Conservation (phyloP, 495 filamentous ascomycete species). For the Hapsidospora chrysogenum region DNA sequence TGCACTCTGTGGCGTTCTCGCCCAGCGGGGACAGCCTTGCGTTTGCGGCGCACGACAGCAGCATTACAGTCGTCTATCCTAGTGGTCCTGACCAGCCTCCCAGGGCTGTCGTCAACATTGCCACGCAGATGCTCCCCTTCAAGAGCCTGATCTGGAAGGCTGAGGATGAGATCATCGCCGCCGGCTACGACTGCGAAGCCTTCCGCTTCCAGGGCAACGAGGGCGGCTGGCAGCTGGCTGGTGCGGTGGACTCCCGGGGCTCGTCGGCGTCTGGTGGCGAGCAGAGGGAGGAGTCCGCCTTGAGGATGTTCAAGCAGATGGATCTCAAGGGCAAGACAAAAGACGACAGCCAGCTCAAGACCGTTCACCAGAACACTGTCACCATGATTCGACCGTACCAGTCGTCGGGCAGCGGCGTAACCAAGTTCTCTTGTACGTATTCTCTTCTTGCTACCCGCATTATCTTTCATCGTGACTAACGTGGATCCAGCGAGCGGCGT, state of each 20-base stretch:
- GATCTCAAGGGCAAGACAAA: conserved; percentile 82
- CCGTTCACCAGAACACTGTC: conserved; percentile 94
- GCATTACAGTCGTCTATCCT: conserved; percentile 89
- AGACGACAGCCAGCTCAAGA: conserved; percentile 86
- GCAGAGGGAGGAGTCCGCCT: conserved; percentile 48
- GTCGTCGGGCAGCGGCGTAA: conserved; percentile 41
- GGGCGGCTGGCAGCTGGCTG: conserved; percentile 71
- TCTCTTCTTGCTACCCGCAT: too few species aligned
- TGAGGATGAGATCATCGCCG: conserved; percentile 87
- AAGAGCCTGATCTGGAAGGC: conserved; percentile 83
- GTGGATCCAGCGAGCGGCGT: conserved; percentile 63
- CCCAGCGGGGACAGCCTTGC: conserved; percentile 83
- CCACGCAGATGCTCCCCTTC: conserved; percentile 78
- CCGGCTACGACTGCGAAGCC: conserved; percentile 90
- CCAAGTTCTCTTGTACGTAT: conserved; percentile 84
- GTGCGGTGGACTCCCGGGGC: conserved; percentile 71
- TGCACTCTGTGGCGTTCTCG: conserved; percentile 80
- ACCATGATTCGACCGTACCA: conserved; percentile 65
- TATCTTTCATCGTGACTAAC: conserved; percentile 1
- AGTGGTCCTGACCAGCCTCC: conserved; percentile 84
- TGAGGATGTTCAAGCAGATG: conserved; percentile 99
- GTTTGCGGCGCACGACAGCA: conserved; percentile 87
- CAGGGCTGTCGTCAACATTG: conserved; percentile 70
- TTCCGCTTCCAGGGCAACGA: conserved; percentile 76
- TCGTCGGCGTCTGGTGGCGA: conserved; percentile 38